Evolutionary conservation across 108 stramenopile genomes (phyloP).

Genomic region (Skeletonema potamos): DNA sequence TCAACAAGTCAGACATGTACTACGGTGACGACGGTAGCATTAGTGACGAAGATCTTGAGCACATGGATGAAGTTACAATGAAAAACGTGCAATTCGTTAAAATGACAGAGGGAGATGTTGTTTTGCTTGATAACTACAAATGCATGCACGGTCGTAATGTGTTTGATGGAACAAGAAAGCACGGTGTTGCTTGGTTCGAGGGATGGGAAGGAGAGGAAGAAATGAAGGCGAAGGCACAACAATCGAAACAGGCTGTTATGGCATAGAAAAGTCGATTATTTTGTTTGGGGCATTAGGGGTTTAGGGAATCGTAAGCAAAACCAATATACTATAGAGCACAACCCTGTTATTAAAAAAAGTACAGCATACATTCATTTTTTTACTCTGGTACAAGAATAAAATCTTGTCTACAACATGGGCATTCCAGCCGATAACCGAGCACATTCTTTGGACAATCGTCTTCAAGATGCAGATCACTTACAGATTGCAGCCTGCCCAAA

Average conservation of each 20-base stretch:
- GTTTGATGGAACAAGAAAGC: slow-evolving; percentile 90
- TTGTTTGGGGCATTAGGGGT: neutral
- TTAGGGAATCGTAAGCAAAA: neutral
- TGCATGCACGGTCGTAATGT: slow-evolving; percentile 93
- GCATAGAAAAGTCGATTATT: neutral
- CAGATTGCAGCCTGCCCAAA: neutral
- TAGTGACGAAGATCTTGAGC: slow-evolving; percentile 65
- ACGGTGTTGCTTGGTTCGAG: slow-evolving; percentile 92
- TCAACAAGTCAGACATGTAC: slow-evolving; percentile 94
- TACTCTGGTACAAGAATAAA: neutral
- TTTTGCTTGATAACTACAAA: slow-evolving; percentile 90
- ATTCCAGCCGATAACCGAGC: neutral
- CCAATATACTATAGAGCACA: neutral
- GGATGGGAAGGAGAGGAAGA: slow-evolving; percentile 90
- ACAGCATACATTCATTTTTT: neutral
- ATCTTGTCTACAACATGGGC: neutral
- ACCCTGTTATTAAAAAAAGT: neutral
- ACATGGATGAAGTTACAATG: slow-evolving; percentile 86
- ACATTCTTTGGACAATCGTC: neutral
- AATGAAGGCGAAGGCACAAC: slow-evolving; percentile 53
- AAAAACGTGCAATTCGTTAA: slow-evolving; percentile 83
- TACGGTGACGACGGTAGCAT: slow-evolving; percentile 86
- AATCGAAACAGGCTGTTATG: neutral
- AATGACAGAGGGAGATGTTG: slow-evolving; percentile 89
- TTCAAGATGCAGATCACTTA: neutral